Base-by-base conservation (phyloP, 371 early-diverging fungal genomes). In the Capniomyces stellatus region DNA sequence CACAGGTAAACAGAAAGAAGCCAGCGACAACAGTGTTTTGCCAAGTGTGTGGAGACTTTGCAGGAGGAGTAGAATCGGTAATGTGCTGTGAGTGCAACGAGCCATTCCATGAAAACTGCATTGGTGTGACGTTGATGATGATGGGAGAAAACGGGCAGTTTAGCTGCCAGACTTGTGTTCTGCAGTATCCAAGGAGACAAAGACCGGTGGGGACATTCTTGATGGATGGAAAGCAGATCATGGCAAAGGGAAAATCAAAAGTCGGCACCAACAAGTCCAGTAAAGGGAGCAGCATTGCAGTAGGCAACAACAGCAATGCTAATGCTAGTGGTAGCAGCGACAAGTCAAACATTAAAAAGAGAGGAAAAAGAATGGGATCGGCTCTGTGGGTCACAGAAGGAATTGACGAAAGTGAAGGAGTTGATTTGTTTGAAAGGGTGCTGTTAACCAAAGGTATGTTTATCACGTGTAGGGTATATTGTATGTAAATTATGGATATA, bases 121-220 rank as follows among this genome's bases (percentile, higher is more conserved):
- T 51, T 22, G 31, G 51, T 2, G 51, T 51, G 3, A 30, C 30
- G 13, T 10, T 35, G 18, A 6, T 31, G 15, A 31, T 30, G 31
- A 21, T 51, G 40, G 51, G 51, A 12, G 31, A 27, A 18, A 18
- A 12, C 23, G 51, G 51, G 2, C 54, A 24, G 22, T 64, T 57
- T 54, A 55, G 55, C 6, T 63, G 65, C 48, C 53, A 50, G 39
- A 48, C 55, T 35, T 64, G 64, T 41, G 27, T 63, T 22, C 41
- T 49, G 43, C 60, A 52, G 23, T 55, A 64, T 42, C 63, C 63
- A 2, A 55, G 56, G 30, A 55, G 44, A 12, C 41, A 44, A 25
- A 61, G 64, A 44, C 19, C 47, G n/a, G 50, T 58, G 10, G 63
- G 63, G 23, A 64, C 64, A 28, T 57, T 56, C 51, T 51, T 63